Percentiles rank a stretch among this genome's conserved stretches.
Conservation (phyloP, 2,329 filamentous ascomycete genomes). For the Chaetomium globosum region DNA sequence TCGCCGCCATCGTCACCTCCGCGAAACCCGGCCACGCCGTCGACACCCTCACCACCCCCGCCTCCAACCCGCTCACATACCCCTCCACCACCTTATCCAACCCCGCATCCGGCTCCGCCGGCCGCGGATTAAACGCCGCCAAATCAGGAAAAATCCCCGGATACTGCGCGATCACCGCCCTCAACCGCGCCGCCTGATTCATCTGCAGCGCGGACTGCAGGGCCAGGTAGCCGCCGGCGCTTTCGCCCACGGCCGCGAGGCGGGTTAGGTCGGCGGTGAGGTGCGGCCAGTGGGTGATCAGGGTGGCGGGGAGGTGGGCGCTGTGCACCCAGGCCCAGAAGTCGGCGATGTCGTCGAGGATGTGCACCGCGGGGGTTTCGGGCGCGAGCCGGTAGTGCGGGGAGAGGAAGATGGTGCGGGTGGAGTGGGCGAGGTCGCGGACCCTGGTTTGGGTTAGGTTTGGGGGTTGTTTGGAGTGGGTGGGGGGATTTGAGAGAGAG, state of each 20-base stretch:
- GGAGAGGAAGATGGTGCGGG: conserved; percentile 48
- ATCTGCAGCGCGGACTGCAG: conserved; percentile 35
- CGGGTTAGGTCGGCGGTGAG: conserved; percentile 26
- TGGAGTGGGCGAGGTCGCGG: conserved; percentile 22
- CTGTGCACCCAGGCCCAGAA: conserved; percentile 52
- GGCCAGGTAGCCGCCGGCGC: conserved; percentile 36
- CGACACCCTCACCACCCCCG: conserved; percentile 18
- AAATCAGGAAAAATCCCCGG: conserved; percentile 31
- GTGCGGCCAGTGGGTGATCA: conserved; percentile 18
- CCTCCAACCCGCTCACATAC: conserved; percentile 12
- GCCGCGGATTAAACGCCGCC: conserved; percentile 7
- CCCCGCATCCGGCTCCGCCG: neutral
- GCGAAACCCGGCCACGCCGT: conserved; percentile 25
- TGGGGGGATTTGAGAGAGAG: no score
- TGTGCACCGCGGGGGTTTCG: conserved; percentile 50
- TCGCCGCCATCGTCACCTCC: conserved; percentile 14
- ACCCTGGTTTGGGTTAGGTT: conserved; percentile 20
- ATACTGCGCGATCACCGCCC: conserved; percentile 32
- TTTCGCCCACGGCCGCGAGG: conserved; percentile 32
- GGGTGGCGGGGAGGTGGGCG: conserved; percentile 12
- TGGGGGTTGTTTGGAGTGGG: conserved; percentile 29
- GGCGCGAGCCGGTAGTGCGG: conserved; percentile 57
- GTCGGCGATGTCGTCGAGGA: conserved; percentile 51
- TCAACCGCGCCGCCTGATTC: conserved; percentile 28
- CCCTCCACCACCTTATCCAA: conserved; percentile 20